These are phyloP conservation scores for Drechslerella stenobrocha DNA, from an alignment of 2,329 filamentous ascomycete species.

Conservation along the genomic window DNA sequence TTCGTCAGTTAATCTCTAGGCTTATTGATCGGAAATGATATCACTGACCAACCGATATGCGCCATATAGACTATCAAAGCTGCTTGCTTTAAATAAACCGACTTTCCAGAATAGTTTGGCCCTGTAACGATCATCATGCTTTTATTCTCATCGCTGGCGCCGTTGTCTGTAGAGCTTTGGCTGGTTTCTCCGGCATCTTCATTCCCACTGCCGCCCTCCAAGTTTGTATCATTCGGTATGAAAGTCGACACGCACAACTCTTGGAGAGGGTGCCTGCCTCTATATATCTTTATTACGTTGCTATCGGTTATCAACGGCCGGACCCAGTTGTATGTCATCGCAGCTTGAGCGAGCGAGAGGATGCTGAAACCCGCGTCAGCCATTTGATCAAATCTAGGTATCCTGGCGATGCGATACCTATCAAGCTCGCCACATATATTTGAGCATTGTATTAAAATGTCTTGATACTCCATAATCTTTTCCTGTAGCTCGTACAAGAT, in stretches of 20 bases:
- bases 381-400: not conserved
- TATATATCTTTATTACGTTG: slow-evolving; percentile 72
- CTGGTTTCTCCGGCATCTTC: slow-evolving; percentile 31
- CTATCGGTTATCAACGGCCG: slow-evolving; percentile 70
- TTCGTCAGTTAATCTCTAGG: too few species aligned
- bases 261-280: slow-evolving; percentile 74
- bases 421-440: slow-evolving; percentile 85
- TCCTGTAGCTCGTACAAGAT: slow-evolving; percentile 77
- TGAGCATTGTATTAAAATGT: slow-evolving; percentile 69
- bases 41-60: slow-evolving; percentile 69
- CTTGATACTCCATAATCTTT: slow-evolving; percentile 69
- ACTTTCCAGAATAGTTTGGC: slow-evolving; percentile 96
- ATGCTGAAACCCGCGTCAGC: slow-evolving; percentile 60
- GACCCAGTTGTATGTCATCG: slow-evolving; percentile 71
- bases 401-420: slow-evolving; percentile 56
- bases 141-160: slow-evolving; percentile 56
- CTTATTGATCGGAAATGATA: not conserved
- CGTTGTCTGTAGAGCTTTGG: not conserved
- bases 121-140: slow-evolving; percentile 83
- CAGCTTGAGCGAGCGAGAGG: slow-evolving; percentile 76
- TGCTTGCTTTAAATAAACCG: slow-evolving; percentile 84
- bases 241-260: slow-evolving; percentile 79
- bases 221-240: slow-evolving; percentile 76
- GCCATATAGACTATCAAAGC: slow-evolving; percentile 89
- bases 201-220: slow-evolving; percentile 65